A percentile compares a stretch with the other conserved stretches of the same genome.
Conservation (phyloP, 139 green algal genomes). For the Volvox reticuliferus region DNA sequence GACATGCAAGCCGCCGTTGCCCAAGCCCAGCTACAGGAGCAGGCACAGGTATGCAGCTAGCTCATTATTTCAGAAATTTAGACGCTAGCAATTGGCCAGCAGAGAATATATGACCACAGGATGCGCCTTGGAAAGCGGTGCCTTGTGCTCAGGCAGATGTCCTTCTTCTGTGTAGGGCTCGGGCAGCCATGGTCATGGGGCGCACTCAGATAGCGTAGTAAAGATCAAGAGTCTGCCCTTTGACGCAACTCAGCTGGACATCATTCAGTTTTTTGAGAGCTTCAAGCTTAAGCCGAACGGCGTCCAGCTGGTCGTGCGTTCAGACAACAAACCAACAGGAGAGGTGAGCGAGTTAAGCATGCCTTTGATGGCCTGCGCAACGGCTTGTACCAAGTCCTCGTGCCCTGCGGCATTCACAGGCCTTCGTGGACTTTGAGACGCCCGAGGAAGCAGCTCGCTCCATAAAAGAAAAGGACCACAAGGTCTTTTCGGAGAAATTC, state of each 20-base stretch:
- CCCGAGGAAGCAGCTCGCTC: conserved; percentile 70
- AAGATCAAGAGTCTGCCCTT: conserved; percentile 82
- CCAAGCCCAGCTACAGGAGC: conserved; percentile 54
- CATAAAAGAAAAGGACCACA: conserved; percentile 76
- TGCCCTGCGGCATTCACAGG: conserved; percentile 47
- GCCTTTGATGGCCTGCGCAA: neutral
- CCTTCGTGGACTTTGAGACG: conserved; percentile 83
- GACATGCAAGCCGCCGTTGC: conserved; percentile 70
- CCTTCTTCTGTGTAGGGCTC: conserved; percentile 12
- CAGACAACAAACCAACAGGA: conserved; percentile 76
- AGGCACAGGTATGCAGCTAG: conserved; percentile 39
- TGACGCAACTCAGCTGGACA: conserved; percentile 73
- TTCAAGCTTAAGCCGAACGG: conserved; percentile 77
- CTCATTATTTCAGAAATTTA: no score
- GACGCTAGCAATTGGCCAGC: no score
- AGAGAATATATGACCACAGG: neutral
- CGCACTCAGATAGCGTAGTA: conserved; percentile 75
- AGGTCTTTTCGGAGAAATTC: conserved; percentile 78
- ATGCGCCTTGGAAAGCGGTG: neutral
- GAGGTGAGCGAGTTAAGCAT: conserved; percentile 55
- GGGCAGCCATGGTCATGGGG: conserved; percentile 28
- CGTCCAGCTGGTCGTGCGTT: conserved; percentile 75
- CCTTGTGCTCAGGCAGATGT: neutral
- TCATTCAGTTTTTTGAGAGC: conserved; percentile 77
- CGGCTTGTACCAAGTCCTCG: no score